phyloP scores from a whole-genome alignment of 768 basidiomycete species.

The Tricholomella constricta region DNA sequence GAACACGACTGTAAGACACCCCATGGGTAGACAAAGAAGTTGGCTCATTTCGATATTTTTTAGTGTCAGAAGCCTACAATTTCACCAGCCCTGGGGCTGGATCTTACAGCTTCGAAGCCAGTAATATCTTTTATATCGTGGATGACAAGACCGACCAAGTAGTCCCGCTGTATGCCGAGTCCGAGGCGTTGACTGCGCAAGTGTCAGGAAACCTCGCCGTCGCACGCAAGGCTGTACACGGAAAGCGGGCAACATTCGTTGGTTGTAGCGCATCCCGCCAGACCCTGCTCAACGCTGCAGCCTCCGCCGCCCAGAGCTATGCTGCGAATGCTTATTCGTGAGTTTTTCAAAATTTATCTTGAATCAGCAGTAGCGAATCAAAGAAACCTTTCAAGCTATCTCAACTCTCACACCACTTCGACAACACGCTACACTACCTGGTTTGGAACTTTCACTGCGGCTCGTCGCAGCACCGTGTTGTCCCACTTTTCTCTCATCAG shows the following conservation, averaged over 20 bases:
- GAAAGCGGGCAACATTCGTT: constrained; percentile 40
- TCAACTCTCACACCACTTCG: constrained; percentile 32
- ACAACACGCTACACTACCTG: constrained; percentile 50
- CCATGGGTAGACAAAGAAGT: too few species aligned
- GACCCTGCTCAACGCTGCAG: constrained; percentile 35
- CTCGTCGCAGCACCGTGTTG: constrained; percentile 37
- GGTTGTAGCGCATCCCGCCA: constrained; percentile 43
- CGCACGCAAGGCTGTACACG: constrained; percentile 23
- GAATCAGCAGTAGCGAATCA: too few species aligned
- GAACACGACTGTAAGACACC: constrained; percentile 43
- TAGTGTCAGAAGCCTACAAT: constrained; percentile 50
- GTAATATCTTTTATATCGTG: constrained; percentile 44
- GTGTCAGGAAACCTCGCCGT: constrained; percentile 41
- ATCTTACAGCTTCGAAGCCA: constrained; percentile 43
- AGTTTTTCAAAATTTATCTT: constrained; percentile 3
- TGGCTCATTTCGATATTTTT: not conserved
- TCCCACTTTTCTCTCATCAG: constrained; percentile 41
- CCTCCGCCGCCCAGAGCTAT: constrained; percentile 41
- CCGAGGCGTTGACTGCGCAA: constrained; percentile 35
- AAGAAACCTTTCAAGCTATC: constrained; percentile 33
- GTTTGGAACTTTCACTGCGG: constrained; percentile 47
- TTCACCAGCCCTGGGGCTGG: constrained; percentile 42
- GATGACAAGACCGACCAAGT: constrained; percentile 32
- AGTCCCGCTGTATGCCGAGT: constrained; percentile 37
- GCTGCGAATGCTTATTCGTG: constrained; percentile 36